Conservation (phyloP, 208 protist genomes). For the Acanthamoeba comandoni region DNA sequence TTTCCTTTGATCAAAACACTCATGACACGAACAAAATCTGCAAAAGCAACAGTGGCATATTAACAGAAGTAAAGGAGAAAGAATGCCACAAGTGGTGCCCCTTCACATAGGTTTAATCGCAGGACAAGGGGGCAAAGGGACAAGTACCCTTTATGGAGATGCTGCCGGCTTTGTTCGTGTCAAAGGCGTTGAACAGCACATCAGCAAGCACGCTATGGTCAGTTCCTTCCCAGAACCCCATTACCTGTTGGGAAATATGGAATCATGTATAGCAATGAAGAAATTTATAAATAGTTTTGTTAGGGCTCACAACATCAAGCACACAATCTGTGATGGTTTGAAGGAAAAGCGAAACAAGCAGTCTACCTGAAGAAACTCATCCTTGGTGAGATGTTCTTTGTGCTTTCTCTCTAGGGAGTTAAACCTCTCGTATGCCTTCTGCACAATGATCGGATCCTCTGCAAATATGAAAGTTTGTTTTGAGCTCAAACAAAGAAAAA, state of each 20-base stretch:
- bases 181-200: neutral
- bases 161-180: neutral
- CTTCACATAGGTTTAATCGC: neutral
- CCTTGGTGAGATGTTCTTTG: slow-evolving; percentile 7
- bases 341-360: neutral
- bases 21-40: slow-evolving; percentile 5
- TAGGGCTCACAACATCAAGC: neutral
- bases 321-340: neutral
- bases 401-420: neutral
- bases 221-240: too few species aligned
- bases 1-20: slow-evolving; percentile 14
- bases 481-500: too few species aligned
- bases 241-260: too few species aligned
- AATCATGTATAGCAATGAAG: too few species aligned
- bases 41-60: neutral
- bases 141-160: too few species aligned
- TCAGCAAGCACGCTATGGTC: neutral
- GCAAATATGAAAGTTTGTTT: too few species aligned
- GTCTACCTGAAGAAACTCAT: slow-evolving; percentile 22
- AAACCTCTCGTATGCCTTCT: neutral
- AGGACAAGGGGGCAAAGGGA: neutral
- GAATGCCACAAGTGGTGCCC: neutral
- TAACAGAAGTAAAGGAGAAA: too few species aligned
- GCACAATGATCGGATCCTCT: too few species aligned
- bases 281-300: too few species aligned